These are phyloP conservation scores for Capsella rubella DNA, from an alignment of 441 rosid species.

Conservation along the genomic window DNA sequence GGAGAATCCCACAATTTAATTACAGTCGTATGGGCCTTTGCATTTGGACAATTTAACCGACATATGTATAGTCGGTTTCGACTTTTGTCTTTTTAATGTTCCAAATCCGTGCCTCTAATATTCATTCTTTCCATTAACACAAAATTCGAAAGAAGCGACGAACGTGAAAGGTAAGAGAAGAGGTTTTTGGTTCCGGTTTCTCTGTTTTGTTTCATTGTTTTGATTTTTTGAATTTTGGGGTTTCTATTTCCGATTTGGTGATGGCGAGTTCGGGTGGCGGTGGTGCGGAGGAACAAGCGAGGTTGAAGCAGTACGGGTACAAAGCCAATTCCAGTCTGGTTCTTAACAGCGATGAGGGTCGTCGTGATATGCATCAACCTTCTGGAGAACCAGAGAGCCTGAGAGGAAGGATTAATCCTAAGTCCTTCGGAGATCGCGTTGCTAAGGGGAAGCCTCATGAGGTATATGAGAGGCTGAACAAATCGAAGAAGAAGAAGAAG, in stretches of 20 bases:
- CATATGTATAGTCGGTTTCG: no score
- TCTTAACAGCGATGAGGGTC: slow-evolving; percentile 73
- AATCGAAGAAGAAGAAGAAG: slow-evolving; percentile 81
- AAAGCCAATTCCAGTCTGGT: slow-evolving; percentile 84
- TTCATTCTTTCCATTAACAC: no score
- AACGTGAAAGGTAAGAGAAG: slow-evolving; percentile 7
- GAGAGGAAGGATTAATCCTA: slow-evolving; percentile 81
- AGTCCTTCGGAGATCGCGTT: slow-evolving; percentile 82
- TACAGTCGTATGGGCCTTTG: no score
- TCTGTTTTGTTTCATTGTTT: slow-evolving; percentile 21
- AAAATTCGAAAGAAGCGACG: neutral
- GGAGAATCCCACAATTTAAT: no score
- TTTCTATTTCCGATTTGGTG: slow-evolving; percentile 27
- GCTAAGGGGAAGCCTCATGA: slow-evolving; percentile 72
- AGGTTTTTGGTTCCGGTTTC: neutral
- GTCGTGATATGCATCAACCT: slow-evolving; percentile 84
- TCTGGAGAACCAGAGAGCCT: slow-evolving; percentile 94
- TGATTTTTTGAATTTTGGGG: slow-evolving; percentile 46
- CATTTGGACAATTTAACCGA: no score
- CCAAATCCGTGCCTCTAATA: no score
- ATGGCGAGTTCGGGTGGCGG: slow-evolving; percentile 89
- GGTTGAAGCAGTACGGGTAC: slow-evolving; percentile 86
- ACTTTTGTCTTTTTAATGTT: no score
- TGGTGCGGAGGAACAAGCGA: slow-evolving; percentile 85
- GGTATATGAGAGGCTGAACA: slow-evolving; percentile 59